Base-by-base conservation (phyloP, 441 rosid species). In the Populus hybrid region DNA sequence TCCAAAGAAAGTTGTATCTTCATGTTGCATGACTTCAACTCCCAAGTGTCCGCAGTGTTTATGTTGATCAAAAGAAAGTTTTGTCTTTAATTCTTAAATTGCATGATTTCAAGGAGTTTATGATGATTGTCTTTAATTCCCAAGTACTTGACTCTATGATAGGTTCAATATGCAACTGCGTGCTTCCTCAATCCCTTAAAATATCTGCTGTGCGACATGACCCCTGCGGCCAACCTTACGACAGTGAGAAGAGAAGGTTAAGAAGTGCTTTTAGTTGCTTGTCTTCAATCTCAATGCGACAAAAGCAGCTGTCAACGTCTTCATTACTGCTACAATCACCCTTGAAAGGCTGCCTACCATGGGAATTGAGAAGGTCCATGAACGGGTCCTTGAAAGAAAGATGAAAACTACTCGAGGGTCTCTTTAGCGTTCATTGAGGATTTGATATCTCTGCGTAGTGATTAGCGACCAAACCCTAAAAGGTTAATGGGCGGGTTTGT, bases 151-250 rank as follows among this genome's bases (percentile, higher is more conserved):
- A 8, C 7, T 24, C 78, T 28, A 21, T 63, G 70, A 67, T 71
- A 92, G 94, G 94, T 82, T 88, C 88, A 35, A 63, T 86, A 30
- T 92, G 97, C 91, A 90, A 89, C 81, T 89, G 93, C 82, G 77
- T 92, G 72, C 91, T 92, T 70, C 97, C 94, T 0, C 89, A 90
- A 81, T 82, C 92, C 50, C 91, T 90, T 65, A 90, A 87, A 79
- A 81, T 84, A 67, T 36, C 90, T 6, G 83, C 88, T 0, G 86
- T 88, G 50, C 79, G 20, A 32, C 90, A 89, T 42, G 89, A 88
- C 75, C 86, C 88, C 1, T 77, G 75, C 34, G 74, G 72, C 73
- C 84, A 89, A 79, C 83, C 81, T 30, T 77, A 78, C 10, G 92
- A 88, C 18, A 83, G 80, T 5, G 92, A 89, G 74, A 89, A 77